A percentile compares a stretch with the other conserved stretches of the same genome.
Conservation (phyloP, 805 yeast species). For the Zygoascus ofunaensis region DNA sequence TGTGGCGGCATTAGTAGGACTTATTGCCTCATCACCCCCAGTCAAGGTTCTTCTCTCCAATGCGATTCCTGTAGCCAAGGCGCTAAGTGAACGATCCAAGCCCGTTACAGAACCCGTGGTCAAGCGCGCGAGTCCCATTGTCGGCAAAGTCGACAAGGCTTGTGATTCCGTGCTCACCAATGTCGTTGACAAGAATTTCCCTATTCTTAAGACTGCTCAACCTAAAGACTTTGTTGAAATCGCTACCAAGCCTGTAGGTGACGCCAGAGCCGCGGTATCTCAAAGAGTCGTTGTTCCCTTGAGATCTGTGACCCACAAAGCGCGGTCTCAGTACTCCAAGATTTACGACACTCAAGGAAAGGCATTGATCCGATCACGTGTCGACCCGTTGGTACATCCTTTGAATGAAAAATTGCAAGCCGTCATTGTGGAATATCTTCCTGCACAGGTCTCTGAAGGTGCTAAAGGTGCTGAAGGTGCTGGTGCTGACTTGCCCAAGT, state of each 20-base stretch:
- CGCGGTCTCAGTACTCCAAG: slow-evolving; percentile 42
- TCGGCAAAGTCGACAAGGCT: slow-evolving; percentile 41
- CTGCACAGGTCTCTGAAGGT: too few relatives aligned
- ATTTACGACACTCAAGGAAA: slow-evolving; percentile 52
- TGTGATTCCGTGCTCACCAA: slow-evolving; percentile 47
- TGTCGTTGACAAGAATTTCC: slow-evolving; percentile 47
- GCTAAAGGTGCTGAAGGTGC: too few relatives aligned
- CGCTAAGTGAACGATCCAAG: slow-evolving; percentile 24
- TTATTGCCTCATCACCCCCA: slow-evolving; percentile 50
- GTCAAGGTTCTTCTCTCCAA: slow-evolving; percentile 50
- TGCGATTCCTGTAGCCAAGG: slow-evolving; percentile 49
- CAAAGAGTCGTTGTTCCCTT: slow-evolving; percentile 43
- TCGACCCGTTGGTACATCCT: slow-evolving; percentile 57
- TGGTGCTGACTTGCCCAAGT: slow-evolving; percentile 27
- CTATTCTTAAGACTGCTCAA: slow-evolving; percentile 47
- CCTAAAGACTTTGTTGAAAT: slow-evolving; percentile 42
- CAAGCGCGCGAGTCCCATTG: slow-evolving; percentile 36
- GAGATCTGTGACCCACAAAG: slow-evolving; percentile 33
- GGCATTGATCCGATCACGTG: slow-evolving; percentile 50
- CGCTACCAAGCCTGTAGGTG: slow-evolving; percentile 32
- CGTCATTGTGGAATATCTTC: slow-evolving; percentile 37
- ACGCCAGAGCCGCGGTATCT: slow-evolving; percentile 28
- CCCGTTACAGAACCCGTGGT: slow-evolving; percentile 28
- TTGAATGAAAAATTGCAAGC: slow-evolving; percentile 46
- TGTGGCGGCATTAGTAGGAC: slow-evolving; percentile 48